Conservation (phyloP, 306 rosid species). For the Prinsepia uniflora region DNA sequence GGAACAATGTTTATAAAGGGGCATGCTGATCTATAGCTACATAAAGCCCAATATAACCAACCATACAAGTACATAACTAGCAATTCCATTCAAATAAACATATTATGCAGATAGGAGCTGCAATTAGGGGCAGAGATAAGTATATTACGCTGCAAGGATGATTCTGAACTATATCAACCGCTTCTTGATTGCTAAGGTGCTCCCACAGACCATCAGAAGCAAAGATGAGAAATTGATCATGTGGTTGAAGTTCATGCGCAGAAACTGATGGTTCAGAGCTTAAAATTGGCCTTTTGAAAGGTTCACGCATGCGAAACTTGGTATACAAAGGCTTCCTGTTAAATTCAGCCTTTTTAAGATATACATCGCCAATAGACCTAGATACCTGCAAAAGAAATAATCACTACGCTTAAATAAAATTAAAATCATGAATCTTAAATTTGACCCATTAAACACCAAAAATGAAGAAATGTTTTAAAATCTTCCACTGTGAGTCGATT, state of each 20-base stretch:
- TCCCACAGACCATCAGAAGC: conserved; percentile 98
- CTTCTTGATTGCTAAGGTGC: conserved; percentile 85
- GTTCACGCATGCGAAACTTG: conserved; percentile 69
- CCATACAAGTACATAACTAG: neutral
- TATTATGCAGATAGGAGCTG: conserved; percentile 7
- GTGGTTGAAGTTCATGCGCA: conserved; percentile 60
- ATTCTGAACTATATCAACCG: conserved; percentile 75
- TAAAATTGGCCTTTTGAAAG: conserved; percentile 71
- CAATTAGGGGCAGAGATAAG: neutral
- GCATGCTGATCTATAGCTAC: neutral
- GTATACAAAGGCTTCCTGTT: conserved; percentile 73
- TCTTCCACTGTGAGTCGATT: neutral
- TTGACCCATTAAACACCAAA: neutral
- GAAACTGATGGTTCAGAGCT: conserved; percentile 82
- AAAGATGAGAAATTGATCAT: conserved; percentile 73
- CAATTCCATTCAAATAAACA: neutral
- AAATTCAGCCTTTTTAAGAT: conserved; percentile 77
- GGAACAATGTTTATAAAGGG: neutral
- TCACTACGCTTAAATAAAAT: neutral
- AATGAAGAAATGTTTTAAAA: neutral
- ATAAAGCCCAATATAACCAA: neutral
- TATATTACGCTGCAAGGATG: conserved; percentile 69
- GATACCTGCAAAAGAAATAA: conserved; percentile 51
- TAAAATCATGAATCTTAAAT: neutral
- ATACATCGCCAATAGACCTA: conserved; percentile 76